Evolutionary conservation across 345 rosid species (phyloP).

Genomic region (Salix exigua): DNA sequence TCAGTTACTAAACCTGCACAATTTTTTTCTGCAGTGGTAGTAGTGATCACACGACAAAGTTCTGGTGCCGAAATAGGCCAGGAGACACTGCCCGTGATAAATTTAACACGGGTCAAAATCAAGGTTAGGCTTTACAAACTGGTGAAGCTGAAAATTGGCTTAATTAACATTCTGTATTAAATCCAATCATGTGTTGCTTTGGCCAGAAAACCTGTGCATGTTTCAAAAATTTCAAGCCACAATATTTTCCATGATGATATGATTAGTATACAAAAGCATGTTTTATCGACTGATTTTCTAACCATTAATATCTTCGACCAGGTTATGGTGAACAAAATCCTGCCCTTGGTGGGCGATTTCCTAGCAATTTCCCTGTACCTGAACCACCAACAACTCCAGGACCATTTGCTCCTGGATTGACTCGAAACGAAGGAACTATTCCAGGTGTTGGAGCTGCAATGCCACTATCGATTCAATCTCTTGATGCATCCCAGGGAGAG

Average conservation of each 20-base stretch:
- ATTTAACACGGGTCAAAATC: slow-evolving; percentile 64
- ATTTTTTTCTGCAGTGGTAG: slow-evolving; percentile 75
- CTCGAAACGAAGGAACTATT: slow-evolving; percentile 88
- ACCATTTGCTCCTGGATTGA: slow-evolving; percentile 67
- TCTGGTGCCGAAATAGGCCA: slow-evolving; percentile 98
- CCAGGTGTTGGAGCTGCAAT: slow-evolving; percentile 92
- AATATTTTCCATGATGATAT: background rate
- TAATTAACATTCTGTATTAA: background rate
- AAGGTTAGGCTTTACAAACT: slow-evolving; percentile 41
- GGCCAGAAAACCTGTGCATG: background rate
- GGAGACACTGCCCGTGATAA: slow-evolving; percentile 89
- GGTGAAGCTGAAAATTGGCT: background rate
- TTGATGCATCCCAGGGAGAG: slow-evolving; percentile 81
- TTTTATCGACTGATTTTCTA: slow-evolving; percentile 3
- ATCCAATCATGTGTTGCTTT: background rate
- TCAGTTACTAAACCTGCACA: slow-evolving; percentile 17
- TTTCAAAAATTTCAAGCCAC: background rate
- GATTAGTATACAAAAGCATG: background rate
- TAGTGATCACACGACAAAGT: slow-evolving; percentile 90
- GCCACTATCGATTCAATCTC: slow-evolving; percentile 56
- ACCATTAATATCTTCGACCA: slow-evolving; percentile 18
- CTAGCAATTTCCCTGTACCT: slow-evolving; percentile 60
- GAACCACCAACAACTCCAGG: slow-evolving; percentile 84
- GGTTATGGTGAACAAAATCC: slow-evolving; percentile 85
- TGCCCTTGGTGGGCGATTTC: slow-evolving; percentile 64